These are phyloP conservation scores for Mortierella sp. DNA, from an alignment of 371 early-diverging fungal genomes.

Conservation along the genomic window DNA sequence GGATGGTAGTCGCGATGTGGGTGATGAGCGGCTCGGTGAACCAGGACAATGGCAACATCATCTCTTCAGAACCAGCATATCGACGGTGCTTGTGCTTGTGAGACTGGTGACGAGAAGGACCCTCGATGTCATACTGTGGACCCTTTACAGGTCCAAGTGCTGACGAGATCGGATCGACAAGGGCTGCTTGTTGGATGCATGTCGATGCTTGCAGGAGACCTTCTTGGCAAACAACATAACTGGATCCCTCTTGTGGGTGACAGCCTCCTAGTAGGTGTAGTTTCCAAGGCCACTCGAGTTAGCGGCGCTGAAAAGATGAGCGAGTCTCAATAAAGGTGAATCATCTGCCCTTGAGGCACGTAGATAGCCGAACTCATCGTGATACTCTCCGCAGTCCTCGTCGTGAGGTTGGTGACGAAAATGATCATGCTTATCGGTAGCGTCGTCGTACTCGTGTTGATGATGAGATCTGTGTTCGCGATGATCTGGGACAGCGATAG, in stretches of 20 bases:
- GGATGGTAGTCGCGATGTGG: not conserved
- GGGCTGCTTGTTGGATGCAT: not conserved
- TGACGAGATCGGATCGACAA: not conserved
- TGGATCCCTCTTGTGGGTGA: not conserved
- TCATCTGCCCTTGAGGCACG: not conserved
- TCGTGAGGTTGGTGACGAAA: slow-evolving; percentile 15
- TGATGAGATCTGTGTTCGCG: not conserved
- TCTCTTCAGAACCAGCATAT: no score
- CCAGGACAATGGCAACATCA: no score
- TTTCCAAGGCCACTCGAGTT: not conserved
- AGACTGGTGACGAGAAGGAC: not conserved
- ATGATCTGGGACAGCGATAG: not conserved
- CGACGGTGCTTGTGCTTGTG: not conserved
- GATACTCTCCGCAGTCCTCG: not conserved
- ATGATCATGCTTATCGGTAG: not conserved
- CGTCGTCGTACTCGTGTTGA: not conserved
- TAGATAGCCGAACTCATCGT: not conserved
- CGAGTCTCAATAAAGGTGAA: not conserved
- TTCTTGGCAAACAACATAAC: not conserved
- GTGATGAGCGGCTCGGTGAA: no score
- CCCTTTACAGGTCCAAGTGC: not conserved
- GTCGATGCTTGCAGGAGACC: no score
- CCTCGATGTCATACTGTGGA: not conserved
- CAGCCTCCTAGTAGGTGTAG: not conserved
- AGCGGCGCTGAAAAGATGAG: not conserved